Evolutionary conservation across 108 stramenopile genomes (phyloP), one percentile per base, ranked within the genome.

Genomic region (Licmophora abbreviata): DNA sequence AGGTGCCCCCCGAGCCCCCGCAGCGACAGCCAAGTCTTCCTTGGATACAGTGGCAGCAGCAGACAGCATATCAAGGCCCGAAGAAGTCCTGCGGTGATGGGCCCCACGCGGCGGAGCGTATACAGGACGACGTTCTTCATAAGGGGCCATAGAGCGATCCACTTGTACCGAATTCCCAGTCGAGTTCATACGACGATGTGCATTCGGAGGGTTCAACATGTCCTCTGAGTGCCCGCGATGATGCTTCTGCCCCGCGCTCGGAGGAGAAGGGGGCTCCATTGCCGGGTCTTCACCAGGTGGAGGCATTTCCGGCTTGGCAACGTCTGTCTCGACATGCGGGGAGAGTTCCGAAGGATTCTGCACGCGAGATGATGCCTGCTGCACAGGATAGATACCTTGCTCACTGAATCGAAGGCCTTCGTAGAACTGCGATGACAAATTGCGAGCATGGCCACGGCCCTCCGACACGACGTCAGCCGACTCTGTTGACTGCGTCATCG

Each of bases 141-240:
- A 24, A 18, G 25, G 52, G 24, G 3, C 54, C 51, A 33, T 59
- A 51, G 18, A 26, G 34, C 61, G 41, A 29, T 64, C 15, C 26
- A 73, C 40, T 11, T 64, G n/a, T n/a, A 61, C 58, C 4, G 62
- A 51, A 24, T 77, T 69, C 8, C 85, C 85, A 43, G 64, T 61
- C 0, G 83, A 78, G 42, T 88, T 73, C 15, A 80, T 67, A 3
- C 87, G 58, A 14, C 83, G 77, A 63, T 88, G 83, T 26, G 78
- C 73, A 50, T 66, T 37, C 10, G 77, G 58, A 3, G 77, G 83
- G 53, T 82, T 70, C 6, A 73, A 68, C 14, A 54, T 36, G 38
- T 63, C 73, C 3, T 73, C 80, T 18, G 86, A 88, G 48, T 61
- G 63, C 0, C 27, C 77, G 4, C 86, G 68, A 18, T 80, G 77